Base-by-base conservation (phyloP, 106 monocot species). In the Platanthera zijinensis region DNA sequence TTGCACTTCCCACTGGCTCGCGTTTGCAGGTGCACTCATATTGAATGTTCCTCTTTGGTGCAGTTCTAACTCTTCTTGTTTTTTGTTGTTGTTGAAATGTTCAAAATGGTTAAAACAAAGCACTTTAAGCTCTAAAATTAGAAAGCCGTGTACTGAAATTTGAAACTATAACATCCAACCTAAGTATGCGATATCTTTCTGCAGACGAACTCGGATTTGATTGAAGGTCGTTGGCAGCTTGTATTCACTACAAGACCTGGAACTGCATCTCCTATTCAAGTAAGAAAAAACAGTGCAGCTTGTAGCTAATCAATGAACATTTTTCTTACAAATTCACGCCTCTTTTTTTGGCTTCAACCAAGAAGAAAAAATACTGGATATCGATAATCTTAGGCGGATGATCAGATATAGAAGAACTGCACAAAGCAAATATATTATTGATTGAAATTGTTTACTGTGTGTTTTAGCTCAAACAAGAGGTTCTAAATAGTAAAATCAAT, bases 251-350 rank as follows among this genome's bases (percentile, higher is more conserved):
- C 97, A 19, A 94, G 94, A 77, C 91, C 97, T 68, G 97, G 94
- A 81, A 94, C 97, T 7, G 97, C 97, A 84, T 97, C 97, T n/a
- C 97, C 97, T 46, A 97, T 97, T 84, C 97, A 97, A 81, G 97
- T 97, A 79, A 80, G 79, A 76, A 67, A 14, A 32, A 11, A 67
- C 17, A 19, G 21, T 21, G 59, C 11, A 19, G 5, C 13, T 56
- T 56, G 13, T 14, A 56, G 14, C 56, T 5, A n/a, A 10, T 39
- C 39, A 39, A 39, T 39, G 39, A 39, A 39, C 14, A 53, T 53
- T 56, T 56, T 56, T n/a, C 56, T n/a, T 14, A 17, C 13, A 56
- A 56, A 61, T 21, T 61, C 18, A 61, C 59, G 6, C 18, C 9
- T 21, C 3, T 61, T n/a, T n/a, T 61, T 11, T 61, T 19, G 11